Evolutionary conservation across 192 early-diverging fungal species (phyloP), one percentile per base, ranked within the genome.

Genomic region (Kappamyces sp.): DNA sequence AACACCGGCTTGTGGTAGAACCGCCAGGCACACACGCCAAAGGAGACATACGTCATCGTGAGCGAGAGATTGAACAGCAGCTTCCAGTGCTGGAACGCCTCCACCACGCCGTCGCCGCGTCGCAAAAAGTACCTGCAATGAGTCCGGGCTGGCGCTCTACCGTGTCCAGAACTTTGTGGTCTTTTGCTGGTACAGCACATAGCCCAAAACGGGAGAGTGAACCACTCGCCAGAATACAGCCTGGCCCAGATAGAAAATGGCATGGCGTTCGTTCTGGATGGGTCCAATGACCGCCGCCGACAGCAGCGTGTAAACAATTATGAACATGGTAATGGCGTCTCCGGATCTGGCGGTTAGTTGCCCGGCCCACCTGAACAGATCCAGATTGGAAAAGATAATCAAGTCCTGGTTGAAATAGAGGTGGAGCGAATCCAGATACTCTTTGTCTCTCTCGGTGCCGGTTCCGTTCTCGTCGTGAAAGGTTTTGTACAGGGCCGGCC

Each of bases 81-180:
- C 71, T 94, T 95, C 96, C 96, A 98, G 72, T 89, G 88, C 47
- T 86, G 71, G 72, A 96, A 98, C 1, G 92, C 92, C 50, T 95
- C 94, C 50, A 82, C 73, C 40, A 82, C 73, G 59, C 81, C 86
- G n/a, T 90, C 90, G 15, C 96, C 96, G 66, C 82, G 86, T 74
- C 90, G 92, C 69, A 98, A 89, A 61, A 90, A 97, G 77, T 92
- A 88, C 46, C 89, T 82, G 31, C 23, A 23, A 23, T 23, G 23
- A 23, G 23, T 23, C 23, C 23, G 23, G 23, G 23, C 23, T 23
- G 23, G 23, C 23, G 23, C 23, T 23, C 23, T 23, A 23, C 23
- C 23, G 23, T 23, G 87, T 97, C 55, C 90, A 94, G 33, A 87
- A 81, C 65, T 90, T 88, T 58, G 73, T 74, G 5, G 78, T 83